Evolutionary conservation across 345 rosid species (phyloP).

Genomic region (Citrus trifoliata): DNA sequence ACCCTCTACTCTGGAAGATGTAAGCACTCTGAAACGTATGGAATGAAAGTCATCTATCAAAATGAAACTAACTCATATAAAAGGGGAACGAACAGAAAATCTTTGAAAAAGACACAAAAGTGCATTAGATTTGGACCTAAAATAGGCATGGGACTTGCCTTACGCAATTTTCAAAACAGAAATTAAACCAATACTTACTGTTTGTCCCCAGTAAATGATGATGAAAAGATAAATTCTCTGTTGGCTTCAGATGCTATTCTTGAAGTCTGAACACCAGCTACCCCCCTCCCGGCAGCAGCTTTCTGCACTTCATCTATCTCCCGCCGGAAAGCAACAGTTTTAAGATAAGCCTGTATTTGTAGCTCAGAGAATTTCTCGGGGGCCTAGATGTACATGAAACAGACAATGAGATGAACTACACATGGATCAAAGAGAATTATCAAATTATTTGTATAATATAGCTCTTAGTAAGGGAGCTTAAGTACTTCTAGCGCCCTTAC

Average conservation of each 20-base stretch:
- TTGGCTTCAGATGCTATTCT: conserved; percentile 95
- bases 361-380: conserved; percentile 90
- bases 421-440: background rate
- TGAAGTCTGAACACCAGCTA: conserved; percentile 86
- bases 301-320: conserved; percentile 93
- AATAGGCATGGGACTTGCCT: background rate
- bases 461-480: background rate
- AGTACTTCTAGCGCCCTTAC: background rate
- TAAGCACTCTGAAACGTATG: conserved; percentile 48
- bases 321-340: conserved; percentile 92
- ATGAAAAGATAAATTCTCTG: conserved; percentile 88
- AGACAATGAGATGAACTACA: conserved; percentile 10
- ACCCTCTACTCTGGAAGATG: conserved; percentile 47
- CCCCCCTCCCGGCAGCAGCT: conserved; percentile 78
- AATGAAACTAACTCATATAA: background rate
- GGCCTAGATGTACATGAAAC: conserved; percentile 44
- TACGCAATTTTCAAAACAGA: background rate
- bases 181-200: conserved; percentile 48
- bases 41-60: conserved; percentile 5
- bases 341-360: conserved; percentile 92
- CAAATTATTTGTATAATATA: background rate
- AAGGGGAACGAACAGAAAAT: background rate
- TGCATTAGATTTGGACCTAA: background rate
- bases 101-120: background rate
- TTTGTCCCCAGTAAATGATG: conserved; percentile 86